These are phyloP conservation scores for Lyophyllum semitale DNA, from an alignment of 768 basidiomycete species.

Conservation along the genomic window DNA sequence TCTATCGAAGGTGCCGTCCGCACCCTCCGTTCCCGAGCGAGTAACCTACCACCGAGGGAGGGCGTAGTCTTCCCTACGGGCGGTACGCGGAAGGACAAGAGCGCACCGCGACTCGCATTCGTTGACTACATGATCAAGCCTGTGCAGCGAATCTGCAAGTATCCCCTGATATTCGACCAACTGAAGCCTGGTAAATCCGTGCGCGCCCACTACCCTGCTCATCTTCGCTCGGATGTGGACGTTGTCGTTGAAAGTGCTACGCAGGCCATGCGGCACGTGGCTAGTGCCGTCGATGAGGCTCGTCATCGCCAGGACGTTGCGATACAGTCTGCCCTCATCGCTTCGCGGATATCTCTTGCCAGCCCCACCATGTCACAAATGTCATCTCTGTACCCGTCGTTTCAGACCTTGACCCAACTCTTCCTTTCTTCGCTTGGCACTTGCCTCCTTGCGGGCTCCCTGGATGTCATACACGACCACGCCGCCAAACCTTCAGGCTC, in stretches of 20 bases:
- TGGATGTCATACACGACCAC: constrained; percentile 83
- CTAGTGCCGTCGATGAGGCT: constrained; percentile 81
- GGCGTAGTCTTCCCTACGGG: constrained; percentile 20
- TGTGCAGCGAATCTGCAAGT: constrained; percentile 94
- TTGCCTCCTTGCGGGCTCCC: constrained; percentile 78
- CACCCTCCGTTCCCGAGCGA: constrained; percentile 36
- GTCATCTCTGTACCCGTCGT: constrained; percentile 26
- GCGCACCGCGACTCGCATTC: constrained; percentile 54
- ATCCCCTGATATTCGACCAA: constrained; percentile 85
- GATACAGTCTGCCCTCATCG: constrained; percentile 66
- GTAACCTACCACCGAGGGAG: constrained; percentile 33
- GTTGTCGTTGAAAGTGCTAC: constrained; percentile 55
- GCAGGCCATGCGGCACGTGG: constrained; percentile 75
- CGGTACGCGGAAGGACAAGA: constrained; percentile 28
- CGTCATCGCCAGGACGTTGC: constrained; percentile 64
- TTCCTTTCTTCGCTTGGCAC: constrained; percentile 78
- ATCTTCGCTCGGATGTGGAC: constrained; percentile 35
- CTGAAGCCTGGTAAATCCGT: constrained; percentile 44
- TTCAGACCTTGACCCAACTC: constrained; percentile 44
- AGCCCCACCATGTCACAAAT: constrained; percentile 27
- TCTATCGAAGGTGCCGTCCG: constrained; percentile 50
- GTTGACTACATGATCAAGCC: constrained; percentile 95
- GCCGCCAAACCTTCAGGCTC: constrained; percentile 44
- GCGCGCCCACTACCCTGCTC: constrained; percentile 21
- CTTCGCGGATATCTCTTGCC: constrained; percentile 59